Evolutionary conservation across 306 rosid genomes (phyloP), one percentile per base, ranked within the genome.

Genomic region (Lathyrus tuberosus): DNA sequence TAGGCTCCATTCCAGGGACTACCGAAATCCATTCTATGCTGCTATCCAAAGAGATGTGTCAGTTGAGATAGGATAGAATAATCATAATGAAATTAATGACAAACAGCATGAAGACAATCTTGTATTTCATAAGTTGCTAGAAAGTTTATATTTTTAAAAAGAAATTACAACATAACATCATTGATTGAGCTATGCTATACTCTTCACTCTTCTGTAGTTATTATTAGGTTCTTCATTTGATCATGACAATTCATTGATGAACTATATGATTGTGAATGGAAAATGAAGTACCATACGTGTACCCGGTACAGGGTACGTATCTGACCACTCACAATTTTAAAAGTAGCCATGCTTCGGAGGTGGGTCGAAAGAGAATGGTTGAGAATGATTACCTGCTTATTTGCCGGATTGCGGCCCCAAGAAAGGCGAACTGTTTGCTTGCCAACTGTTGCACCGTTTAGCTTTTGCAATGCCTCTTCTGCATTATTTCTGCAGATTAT

Each of bases 401-500:
- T 91, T 80, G 92, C 99, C 6, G 99, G 99, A 80, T 94, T 94
- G 80, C 97, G 97, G 24, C 99, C 99, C 99, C 99, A 94, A 35
- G 99, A 94, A 82, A 94, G 99, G 8, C 97, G 96, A 79, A 94
- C 95, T 44, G 96, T 87, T 80, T 94, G 99, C 70, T 89, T 94
- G 67, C 99, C 97, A 67, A 94, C 80, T 16, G 80, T 74, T 52
- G 92, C 75, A 44, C 95, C 97, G 71, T 89, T 94, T 67, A 94
- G 72, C 87, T 91, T 89, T 74, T 89, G 91, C 87, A 91, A 63
- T 14, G 99, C 97, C 78, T 95, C 99, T 79, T 95, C 99, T 16
- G 99, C 99, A 38, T 86, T 84, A 74, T 83, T 86, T 87, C 99
- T 95, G 86, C 58, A 18, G 67, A 75, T 66, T 64, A 70, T 42